phyloP scores from a whole-genome alignment of 805 yeast genomes.

The Metschnikowia orientalis region DNA sequence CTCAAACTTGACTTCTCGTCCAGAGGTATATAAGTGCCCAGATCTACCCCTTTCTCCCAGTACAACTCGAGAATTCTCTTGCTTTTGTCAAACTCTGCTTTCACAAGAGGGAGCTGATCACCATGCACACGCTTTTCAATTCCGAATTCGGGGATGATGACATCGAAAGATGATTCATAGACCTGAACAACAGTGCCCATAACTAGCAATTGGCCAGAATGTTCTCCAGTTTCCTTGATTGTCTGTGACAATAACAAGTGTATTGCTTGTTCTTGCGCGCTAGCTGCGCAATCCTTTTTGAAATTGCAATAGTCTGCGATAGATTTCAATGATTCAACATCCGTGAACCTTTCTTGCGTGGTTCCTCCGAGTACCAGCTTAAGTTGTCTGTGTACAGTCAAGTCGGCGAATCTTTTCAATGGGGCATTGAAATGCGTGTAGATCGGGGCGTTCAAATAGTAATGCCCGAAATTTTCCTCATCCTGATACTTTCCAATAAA shows the following conservation, averaged over 20 bases:
- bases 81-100: conserved; percentile 83
- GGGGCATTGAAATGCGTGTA: conserved; percentile 96
- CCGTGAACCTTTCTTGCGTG: conserved; percentile 34
- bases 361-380: conserved; percentile 53
- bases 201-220: conserved; percentile 76
- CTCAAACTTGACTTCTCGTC: conserved; percentile 79
- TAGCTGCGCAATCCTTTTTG: conserved; percentile 89
- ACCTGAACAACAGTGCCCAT: conserved; percentile 89
- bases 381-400: conserved; percentile 88
- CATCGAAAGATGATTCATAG: conserved; percentile 94
- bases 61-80: conserved; percentile 69
- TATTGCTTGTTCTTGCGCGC: conserved; percentile 92
- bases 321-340: conserved; percentile 67
- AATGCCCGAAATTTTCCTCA: conserved; percentile 73
- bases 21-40: conserved; percentile 87
- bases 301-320: conserved; percentile 91
- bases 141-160: conserved; percentile 86
- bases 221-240: conserved; percentile 64
- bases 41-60: conserved; percentile 91
- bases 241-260: conserved; percentile 83
- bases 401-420: conserved; percentile 84
- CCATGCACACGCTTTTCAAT: conserved; percentile 96
- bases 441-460: conserved; percentile 73
- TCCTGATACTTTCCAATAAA: conserved; percentile 85
- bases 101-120: conserved; percentile 86